These are phyloP conservation scores for Naganishia liquefaciens DNA, from an alignment of 1,284 basidiomycete genomes.

Conservation along the genomic window DNA sequence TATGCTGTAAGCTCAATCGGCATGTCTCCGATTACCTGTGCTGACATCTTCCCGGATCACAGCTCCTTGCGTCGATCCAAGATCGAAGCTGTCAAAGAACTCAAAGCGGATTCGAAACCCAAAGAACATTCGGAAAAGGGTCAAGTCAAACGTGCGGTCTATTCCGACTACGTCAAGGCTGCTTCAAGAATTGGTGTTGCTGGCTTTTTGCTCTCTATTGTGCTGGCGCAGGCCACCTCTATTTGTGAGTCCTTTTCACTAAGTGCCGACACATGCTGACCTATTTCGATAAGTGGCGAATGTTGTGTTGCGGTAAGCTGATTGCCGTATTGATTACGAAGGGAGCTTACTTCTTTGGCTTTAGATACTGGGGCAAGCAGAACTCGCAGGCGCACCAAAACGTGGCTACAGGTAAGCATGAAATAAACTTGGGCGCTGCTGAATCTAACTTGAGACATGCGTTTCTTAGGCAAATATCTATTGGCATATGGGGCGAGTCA, in stretches of 20 bases:
- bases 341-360: not conserved
- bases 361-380: constrained; percentile 69
- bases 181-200: constrained; percentile 72
- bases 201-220: constrained; percentile 65
- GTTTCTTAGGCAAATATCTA: constrained; percentile 57
- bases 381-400: constrained; percentile 61
- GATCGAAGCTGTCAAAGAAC: constrained; percentile 50
- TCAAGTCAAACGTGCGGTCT: constrained; percentile 74
- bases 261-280: not conserved
- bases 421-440: too few species aligned
- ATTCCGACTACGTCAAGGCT: constrained; percentile 74
- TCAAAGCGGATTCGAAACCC: constrained; percentile 55
- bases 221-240: constrained; percentile 55
- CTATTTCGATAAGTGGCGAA: constrained; percentile 4
- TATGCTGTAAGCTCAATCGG: constrained; percentile 30
- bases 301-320: constrained; percentile 23
- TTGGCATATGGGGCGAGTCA: constrained; percentile 41
- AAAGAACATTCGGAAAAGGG: constrained; percentile 84
- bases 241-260: constrained; percentile 39
- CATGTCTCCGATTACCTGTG: not conserved
- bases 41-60: not conserved
- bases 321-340: constrained; percentile 69
- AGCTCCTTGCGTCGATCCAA: constrained; percentile 52
- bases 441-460: too few species aligned
- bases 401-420: constrained; percentile 16